Evolutionary conservation across 192 early-diverging fungal species (phyloP).

Genomic region (Blastocladiella britannica): DNA sequence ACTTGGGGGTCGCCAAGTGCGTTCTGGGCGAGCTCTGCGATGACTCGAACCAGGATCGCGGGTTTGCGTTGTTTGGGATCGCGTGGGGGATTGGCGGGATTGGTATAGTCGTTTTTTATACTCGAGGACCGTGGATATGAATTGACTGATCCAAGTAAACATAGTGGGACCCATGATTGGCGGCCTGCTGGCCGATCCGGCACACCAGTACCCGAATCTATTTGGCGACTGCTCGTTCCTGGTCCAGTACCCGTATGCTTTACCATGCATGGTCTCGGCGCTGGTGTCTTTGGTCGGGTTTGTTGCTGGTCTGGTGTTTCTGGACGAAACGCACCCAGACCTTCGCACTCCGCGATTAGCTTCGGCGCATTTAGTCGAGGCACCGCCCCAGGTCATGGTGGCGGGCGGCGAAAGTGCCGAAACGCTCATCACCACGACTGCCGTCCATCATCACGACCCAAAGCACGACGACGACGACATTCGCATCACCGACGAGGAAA

Average conservation of each 20-base stretch:
- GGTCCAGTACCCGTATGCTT: constrained; percentile 48
- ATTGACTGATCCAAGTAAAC: constrained; percentile 1
- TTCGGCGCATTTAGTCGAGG: no score
- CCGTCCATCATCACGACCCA: no score
- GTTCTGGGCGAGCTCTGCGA: constrained; percentile 73
- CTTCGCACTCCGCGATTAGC: no score
- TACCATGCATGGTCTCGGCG: constrained; percentile 57
- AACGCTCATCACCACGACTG: no score
- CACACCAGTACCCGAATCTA: constrained; percentile 31
- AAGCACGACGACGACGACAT: no score
- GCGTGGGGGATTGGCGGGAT: constrained; percentile 42
- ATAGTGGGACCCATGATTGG: constrained; percentile 50
- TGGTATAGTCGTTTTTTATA: constrained; percentile 3
- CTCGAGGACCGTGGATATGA: constrained; percentile 2
- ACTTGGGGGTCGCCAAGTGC: constrained; percentile 59
- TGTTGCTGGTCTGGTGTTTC: constrained; percentile 31
- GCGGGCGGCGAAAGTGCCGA: no score
- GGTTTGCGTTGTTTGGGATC: constrained; percentile 56
- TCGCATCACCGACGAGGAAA: not conserved
- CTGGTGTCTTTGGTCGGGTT: constrained; percentile 39
- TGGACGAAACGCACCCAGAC: constrained; percentile 31
- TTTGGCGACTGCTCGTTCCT: constrained; percentile 40
- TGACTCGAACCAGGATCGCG: constrained; percentile 47
- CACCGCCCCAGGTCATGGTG: no score
- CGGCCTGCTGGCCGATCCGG: constrained; percentile 59